A percentile compares a stretch with the other conserved stretches of the same genome.
These are phyloP conservation scores for Saposhnikovia divaricata DNA, from an alignment of 129 eudicot genomes.

Conservation along the genomic window DNA sequence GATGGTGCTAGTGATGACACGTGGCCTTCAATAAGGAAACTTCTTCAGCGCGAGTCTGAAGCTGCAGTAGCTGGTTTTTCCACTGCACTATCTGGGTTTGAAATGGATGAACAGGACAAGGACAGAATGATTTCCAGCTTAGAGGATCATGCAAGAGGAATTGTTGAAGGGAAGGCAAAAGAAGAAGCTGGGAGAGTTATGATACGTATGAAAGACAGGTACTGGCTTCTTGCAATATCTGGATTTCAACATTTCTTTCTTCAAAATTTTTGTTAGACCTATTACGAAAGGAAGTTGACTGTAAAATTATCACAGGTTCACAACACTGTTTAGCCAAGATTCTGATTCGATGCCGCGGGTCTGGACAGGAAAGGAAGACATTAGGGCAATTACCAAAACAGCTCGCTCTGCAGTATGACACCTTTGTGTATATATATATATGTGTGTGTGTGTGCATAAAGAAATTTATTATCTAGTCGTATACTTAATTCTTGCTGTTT, in stretches of 20 bases:
- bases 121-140: slow-evolving; percentile 63
- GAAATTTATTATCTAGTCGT: background rate
- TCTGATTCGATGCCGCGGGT: slow-evolving; percentile 94
- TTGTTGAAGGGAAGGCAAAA: slow-evolving; percentile 77
- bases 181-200: slow-evolving; percentile 93
- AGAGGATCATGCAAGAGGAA: slow-evolving; percentile 64
- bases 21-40: slow-evolving; percentile 94
- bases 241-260: background rate
- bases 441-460: background rate
- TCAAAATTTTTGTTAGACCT: background rate
- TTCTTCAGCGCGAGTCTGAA: slow-evolving; percentile 75
- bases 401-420: slow-evolving; percentile 89
- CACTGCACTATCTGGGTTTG: slow-evolving; percentile 75
- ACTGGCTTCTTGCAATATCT: background rate
- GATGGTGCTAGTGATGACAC: slow-evolving; percentile 87
- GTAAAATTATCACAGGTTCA: slow-evolving; percentile 43
- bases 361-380: slow-evolving; percentile 98
- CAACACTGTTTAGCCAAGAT: slow-evolving; percentile 84
- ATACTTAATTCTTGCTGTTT: background rate
- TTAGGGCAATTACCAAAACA: slow-evolving; percentile 79
- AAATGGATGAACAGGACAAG: slow-evolving; percentile 62
- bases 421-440: background rate
- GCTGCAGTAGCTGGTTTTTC: slow-evolving; percentile 55
- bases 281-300: background rate
- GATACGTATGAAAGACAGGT: slow-evolving; percentile 96